Base-by-base conservation (phyloP, 2,329 filamentous ascomycete species). In the Mycogone perniciosa region DNA sequence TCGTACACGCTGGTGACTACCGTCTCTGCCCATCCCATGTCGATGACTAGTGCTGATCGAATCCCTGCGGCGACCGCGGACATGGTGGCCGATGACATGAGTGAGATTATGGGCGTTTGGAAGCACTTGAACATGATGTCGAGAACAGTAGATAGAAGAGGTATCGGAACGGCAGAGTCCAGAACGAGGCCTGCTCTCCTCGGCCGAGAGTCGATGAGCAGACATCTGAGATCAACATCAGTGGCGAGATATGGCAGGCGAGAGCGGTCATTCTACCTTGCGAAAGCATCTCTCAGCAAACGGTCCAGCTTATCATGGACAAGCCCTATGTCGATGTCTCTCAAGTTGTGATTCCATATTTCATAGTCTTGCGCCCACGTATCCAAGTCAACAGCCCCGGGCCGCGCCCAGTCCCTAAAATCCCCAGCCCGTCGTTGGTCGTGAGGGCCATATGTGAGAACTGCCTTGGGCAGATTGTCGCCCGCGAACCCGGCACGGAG, bases 1-100 rank as follows among this genome's bases (percentile, higher is more conserved):
- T 99, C 93, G 63, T 91, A 97, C 6, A 97, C 77, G 5, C 85
- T 87, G 0, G 89, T 95, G 26, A 95, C 81, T 0, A 85, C 79
- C 0, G 91, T 95, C 67, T 97, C 93, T 39, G 84, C 79, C 93
- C 93, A 99, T 40, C 92, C 93, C 54, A 99, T 77, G 62, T 99
- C 90, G 35, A 99, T 76, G 0, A 97, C 82, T 39, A 99, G 68
- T 1, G 86, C 89, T n/a, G 88, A 89, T 10, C 93, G 83, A 38
- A 95, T 73, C 1, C 93, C 93, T 5, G 91, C 90, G 6, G 86
- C 86, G 3, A 91, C 80, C 6, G 86, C 76, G 2, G 83, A 76
- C 68, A 93, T 85, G 20, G 89, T 79, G 0, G 92, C 82, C 0
- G 82, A 80, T 1, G 90, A 89, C 62, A 96, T 73, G 39, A 99